Base-by-base conservation (phyloP, 441 rosid species). In the Pelargonium citronellum region DNA sequence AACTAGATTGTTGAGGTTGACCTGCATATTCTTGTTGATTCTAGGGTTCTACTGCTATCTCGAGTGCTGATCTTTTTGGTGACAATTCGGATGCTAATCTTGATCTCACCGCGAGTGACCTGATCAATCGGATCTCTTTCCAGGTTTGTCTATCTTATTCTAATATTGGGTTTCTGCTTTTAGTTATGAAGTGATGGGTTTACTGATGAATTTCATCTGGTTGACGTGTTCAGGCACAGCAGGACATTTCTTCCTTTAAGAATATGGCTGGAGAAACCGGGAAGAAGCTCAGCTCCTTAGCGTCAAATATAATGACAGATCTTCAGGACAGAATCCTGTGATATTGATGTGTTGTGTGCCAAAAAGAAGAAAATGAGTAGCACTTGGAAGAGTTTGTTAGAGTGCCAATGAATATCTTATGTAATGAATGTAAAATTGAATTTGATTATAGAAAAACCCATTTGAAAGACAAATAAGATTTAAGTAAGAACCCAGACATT, bases 191-290 rank as follows among this genome's bases (percentile, higher is more conserved):
- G 27, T 24, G 13, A 16, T 49, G 4, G 2, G 0, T 12, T 49
- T n/a, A 19, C 2, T 49, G n/a, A n/a, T 49, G 57, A 13, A 49
- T 12, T 13, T 6, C n/a, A 49, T 15, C 16, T 7, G 69, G 10
- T 0, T 2, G n/a, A n/a, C n/a, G n/a, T 60, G 49, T 61, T 73
- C 89, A 95, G 98, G 97, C 97, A 61, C 92, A 88, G 71, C 95
- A 92, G 71, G 99, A 92, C 76, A 82, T 95, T 51, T 92, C 97
- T 19, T 87, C 94, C 39, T 85, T 95, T 2, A 91, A 82, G 82
- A 86, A 84, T 81, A 88, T 95, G 0, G 98, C 99, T 0, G 97
- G 95, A 69, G 99, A 95, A 84, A 89, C 98, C 0, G 90, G 91
- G 62, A 95, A 89, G 86, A 94, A 86, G 84, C 89, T 94, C 0